Evolutionary conservation across 768 basidiomycete species (phyloP).

Genomic region (Amanita jacksonii): DNA sequence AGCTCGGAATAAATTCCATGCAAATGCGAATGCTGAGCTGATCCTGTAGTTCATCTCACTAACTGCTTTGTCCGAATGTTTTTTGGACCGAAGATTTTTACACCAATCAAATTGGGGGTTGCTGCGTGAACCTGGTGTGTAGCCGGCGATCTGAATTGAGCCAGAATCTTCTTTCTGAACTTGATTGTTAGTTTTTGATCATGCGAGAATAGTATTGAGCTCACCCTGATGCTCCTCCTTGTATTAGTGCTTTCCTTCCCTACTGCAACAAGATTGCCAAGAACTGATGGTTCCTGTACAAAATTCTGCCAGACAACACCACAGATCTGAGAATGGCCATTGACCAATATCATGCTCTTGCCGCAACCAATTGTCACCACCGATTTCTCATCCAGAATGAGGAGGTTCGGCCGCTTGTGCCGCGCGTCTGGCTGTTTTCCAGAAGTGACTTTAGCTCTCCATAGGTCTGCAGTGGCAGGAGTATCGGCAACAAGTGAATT

Average conservation of each 20-base stretch:
- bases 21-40: conserved; percentile 7
- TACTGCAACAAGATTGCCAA: not conserved
- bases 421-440: no score
- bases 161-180: conserved; percentile 3
- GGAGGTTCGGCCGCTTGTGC: no score
- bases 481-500: no score
- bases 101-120: conserved; percentile 3
- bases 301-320: no score
- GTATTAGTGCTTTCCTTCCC: not conserved
- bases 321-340: no score
- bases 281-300: no score
- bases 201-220: not conserved
- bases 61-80: not conserved
- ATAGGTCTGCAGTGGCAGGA: no score
- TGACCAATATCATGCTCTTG: no score
- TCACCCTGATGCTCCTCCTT: not conserved
- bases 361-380: no score
- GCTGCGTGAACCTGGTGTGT: not conserved
- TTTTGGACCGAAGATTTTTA: conserved; percentile 6
- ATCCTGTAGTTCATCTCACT: not conserved
- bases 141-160: conserved; percentile 3
- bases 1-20: conserved; percentile 4
- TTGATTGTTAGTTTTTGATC: not conserved
- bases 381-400: no score
- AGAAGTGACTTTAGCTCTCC: no score